Percentiles rank a stretch among this genome's conserved stretches.
phyloP scores from a whole-genome alignment of 2,329 filamentous ascomycete genomes.

The Fonsecaea nubica region DNA sequence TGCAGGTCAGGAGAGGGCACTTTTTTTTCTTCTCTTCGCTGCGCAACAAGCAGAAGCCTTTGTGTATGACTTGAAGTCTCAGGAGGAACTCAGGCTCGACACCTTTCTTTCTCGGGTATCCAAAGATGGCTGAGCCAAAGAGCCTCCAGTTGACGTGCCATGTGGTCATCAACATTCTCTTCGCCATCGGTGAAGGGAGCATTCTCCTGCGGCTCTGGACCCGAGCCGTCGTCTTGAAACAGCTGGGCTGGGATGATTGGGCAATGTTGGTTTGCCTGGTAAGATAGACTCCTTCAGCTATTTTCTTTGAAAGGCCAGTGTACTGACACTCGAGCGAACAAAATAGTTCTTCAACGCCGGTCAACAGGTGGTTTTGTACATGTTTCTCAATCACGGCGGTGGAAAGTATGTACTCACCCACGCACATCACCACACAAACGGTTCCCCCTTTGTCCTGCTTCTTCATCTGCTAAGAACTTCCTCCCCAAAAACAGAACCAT shows the following conservation, averaged over 20 bases:
- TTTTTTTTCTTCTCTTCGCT: too few relatives aligned
- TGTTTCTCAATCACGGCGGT: slow-evolving; percentile 1
- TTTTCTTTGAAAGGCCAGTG: neutral
- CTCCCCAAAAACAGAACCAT: neutral
- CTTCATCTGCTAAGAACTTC: neutral
- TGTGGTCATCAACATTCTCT: neutral
- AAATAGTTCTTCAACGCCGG: neutral
- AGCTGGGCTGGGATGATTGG: slow-evolving; percentile 4
- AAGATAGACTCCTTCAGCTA: neutral
- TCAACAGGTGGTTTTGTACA: neutral
- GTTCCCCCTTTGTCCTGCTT: neutral
- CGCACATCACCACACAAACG: neutral
- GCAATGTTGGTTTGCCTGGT: neutral
- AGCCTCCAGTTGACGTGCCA: neutral
- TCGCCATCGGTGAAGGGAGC: slow-evolving; percentile 1
- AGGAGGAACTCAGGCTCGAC: neutral
- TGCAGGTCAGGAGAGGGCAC: too few relatives aligned
- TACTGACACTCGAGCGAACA: neutral
- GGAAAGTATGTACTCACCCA: neutral
- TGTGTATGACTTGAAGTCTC: neutral
- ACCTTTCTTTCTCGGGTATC: neutral
- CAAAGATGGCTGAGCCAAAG: neutral
- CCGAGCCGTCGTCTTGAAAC: neutral
- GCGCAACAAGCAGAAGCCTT: too few relatives aligned
- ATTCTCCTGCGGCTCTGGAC: neutral